Conservation (phyloP, 768 basidiomycete genomes). For the Suillus discolor region DNA sequence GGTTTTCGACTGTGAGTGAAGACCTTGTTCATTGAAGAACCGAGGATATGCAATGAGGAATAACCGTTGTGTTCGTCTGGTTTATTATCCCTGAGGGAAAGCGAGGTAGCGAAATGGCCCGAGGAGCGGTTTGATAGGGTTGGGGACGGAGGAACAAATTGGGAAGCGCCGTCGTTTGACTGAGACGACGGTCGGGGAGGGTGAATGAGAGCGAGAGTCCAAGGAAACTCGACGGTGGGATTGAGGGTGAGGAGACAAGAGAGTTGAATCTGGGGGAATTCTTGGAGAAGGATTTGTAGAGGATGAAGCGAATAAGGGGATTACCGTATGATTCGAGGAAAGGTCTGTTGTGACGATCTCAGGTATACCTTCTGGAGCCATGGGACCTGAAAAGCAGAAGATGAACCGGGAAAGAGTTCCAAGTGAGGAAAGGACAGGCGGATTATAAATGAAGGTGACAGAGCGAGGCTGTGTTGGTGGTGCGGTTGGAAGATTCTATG, state of each 20-base stretch:
- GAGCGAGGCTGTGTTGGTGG: not conserved
- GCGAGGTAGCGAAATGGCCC: constrained; percentile 56
- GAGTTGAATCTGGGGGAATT: constrained; percentile 10
- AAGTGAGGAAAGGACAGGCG: not conserved
- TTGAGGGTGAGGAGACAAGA: constrained; percentile 25
- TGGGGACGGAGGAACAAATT: constrained; percentile 66
- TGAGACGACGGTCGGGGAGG: constrained; percentile 34
- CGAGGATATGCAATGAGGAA: constrained; percentile 53
- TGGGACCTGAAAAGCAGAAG: not conserved
- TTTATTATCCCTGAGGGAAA: constrained; percentile 67
- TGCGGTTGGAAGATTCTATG: constrained; percentile 24
- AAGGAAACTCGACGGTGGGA: constrained; percentile 26
- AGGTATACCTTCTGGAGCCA: constrained; percentile 30
- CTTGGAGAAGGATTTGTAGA: not conserved
- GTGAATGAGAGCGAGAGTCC: constrained; percentile 34
- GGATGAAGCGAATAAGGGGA: not conserved
- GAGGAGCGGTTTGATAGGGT: constrained; percentile 71
- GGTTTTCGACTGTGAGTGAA: constrained; percentile 52
- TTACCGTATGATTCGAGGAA: constrained; percentile 31
- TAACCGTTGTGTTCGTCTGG: constrained; percentile 60
- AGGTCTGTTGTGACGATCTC: constrained; percentile 39
- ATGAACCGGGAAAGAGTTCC: not conserved
- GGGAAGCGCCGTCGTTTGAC: constrained; percentile 46
- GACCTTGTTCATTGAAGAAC: constrained; percentile 36
- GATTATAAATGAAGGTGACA: constrained; percentile 3